Conservation (phyloP, 345 rosid genomes). For the Heritiera littoralis region DNA sequence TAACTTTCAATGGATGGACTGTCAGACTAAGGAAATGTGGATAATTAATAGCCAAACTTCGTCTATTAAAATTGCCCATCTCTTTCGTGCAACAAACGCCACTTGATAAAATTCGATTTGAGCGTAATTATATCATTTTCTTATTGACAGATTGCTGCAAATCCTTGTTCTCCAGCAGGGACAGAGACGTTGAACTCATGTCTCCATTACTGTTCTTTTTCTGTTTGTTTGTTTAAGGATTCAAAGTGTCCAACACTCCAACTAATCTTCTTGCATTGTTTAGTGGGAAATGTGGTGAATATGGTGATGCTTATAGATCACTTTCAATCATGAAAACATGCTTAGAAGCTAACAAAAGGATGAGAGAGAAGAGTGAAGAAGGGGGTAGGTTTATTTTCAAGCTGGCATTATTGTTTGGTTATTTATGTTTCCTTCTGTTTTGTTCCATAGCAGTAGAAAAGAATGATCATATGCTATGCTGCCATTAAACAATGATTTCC, state of each 20-base stretch:
- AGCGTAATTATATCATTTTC: background rate
- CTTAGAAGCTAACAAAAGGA: conserved; percentile 80
- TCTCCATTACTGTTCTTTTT: background rate
- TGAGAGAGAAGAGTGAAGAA: conserved; percentile 5
- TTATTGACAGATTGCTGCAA: background rate
- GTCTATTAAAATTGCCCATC: background rate
- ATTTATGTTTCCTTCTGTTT: conserved; percentile 26
- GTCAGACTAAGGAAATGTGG: background rate
- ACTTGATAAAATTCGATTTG: background rate
- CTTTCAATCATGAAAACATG: conserved; percentile 72
- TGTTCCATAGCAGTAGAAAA: background rate
- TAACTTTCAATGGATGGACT: background rate
- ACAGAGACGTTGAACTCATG: conserved; percentile 25
- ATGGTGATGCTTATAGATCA: conserved; percentile 31
- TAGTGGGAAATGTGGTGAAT: conserved; percentile 25
- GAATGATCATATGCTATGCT: background rate
- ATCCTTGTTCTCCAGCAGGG: conserved; percentile 13
- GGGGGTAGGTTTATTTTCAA: conserved; percentile 20
- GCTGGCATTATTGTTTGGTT: conserved; percentile 31
- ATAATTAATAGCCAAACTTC: background rate
- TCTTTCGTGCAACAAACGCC: background rate
- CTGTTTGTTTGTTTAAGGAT: background rate
- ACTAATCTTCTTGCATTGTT: conserved; percentile 20
- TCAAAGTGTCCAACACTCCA: background rate
- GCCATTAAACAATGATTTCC: background rate